Base-by-base conservation (phyloP, 495 filamentous ascomycete genomes). In the Xylaria curta region DNA sequence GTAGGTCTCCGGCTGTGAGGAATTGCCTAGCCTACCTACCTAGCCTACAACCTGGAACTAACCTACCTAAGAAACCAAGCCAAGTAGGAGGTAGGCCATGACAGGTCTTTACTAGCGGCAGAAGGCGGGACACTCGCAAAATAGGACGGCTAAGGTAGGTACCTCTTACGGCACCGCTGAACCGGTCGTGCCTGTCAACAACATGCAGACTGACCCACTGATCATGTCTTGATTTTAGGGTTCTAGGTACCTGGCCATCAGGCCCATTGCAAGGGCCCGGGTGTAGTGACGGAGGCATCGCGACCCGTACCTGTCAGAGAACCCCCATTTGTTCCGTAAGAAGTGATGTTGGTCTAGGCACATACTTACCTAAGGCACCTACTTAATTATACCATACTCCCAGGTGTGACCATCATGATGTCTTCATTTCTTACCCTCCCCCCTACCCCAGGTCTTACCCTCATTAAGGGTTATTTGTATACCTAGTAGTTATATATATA, bases 361-460 rank as follows among this genome's bases (percentile, higher is more conserved):
- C 6, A 4, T 3, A 4, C 59, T 62, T 62, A 44, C 60, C 60
- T 62, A 62, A 63, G 36, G 21, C 60, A 38, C 33, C 58, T 38
- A 38, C 15, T 31, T 56, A 54, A 53, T 26, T 12, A 56, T 56
- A 56, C 53, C 3, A 31, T 56, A 6, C 53, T 56, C 40, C 42
- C 24, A 64, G 61, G 40, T 64, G 26, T 66, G 63, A 66, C 53
- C 63, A 38, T 66, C 63, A 66, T 66, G 46, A 66, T 66, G 63
- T 66, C 63, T 49, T 66, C 46, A 24, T 21, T 53, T 36, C n/a
- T n/a, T n/a, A n/a, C 38, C 26, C 8, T 15, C 21, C 38, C 60
- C 60, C 38, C 60, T 42, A 46, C 63, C 63, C 63, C 63, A 28
- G 46, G 63, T 13, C 63, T 56, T 28, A 64, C 42, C 42, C 61